Conservation (phyloP, 192 early-diverging fungal genomes). For the Coemansia sp. region DNA sequence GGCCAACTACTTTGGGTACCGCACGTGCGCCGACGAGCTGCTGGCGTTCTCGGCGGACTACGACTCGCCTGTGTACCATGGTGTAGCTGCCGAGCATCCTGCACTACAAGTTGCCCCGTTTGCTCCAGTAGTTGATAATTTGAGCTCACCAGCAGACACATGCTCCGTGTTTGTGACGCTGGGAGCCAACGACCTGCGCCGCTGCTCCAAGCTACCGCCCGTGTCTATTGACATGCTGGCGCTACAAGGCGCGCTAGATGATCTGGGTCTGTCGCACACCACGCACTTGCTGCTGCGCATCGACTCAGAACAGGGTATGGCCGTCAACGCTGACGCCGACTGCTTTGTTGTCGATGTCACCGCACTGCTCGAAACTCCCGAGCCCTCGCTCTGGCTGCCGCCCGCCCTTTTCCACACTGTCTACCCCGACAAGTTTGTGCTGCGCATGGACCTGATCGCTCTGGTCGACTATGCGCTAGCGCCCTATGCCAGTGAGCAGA, state of each 20-base stretch:
- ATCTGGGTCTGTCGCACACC: slow-evolving; percentile 36
- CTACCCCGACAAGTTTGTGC: slow-evolving; percentile 42
- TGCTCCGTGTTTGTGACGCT: slow-evolving; percentile 36
- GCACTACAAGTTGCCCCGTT: slow-evolving; percentile 25
- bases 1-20: slow-evolving; percentile 49
- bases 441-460: slow-evolving; percentile 45
- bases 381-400: slow-evolving; percentile 30
- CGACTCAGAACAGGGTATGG: slow-evolving; percentile 38
- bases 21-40: slow-evolving; percentile 41
- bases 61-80: slow-evolving; percentile 15
- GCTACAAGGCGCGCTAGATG: slow-evolving; percentile 31
- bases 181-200: slow-evolving; percentile 45
- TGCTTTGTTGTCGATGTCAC: slow-evolving; percentile 32
- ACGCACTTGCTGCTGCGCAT: slow-evolving; percentile 51
- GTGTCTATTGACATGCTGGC: slow-evolving; percentile 33
- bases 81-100: slow-evolving; percentile 4
- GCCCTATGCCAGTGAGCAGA: slow-evolving; percentile 26
- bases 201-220: slow-evolving; percentile 19
- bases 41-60: slow-evolving; percentile 13
- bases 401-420: slow-evolving; percentile 45
- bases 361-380: slow-evolving; percentile 23
- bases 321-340: slow-evolving; percentile 11
- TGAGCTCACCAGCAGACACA: slow-evolving; percentile 18
- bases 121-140: not conserved
- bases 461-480: slow-evolving; percentile 44